phyloP scores from a whole-genome alignment of 1,284 basidiomycete species.

The Violaceomyces palustris region DNA sequence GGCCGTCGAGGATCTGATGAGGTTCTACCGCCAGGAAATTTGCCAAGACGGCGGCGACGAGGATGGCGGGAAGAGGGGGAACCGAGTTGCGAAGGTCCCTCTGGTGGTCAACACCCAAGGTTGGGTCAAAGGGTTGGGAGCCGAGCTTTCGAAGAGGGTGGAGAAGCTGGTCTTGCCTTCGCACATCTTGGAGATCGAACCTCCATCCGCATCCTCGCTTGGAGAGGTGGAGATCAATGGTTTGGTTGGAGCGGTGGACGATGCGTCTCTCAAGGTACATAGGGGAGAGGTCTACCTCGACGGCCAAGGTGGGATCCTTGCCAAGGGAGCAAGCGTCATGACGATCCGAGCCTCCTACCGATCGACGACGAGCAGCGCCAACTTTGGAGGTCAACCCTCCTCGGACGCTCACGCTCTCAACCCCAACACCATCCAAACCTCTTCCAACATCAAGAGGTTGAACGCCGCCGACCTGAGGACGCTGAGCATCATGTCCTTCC shows the following conservation, averaged over 20 bases:
- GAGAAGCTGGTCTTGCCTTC: slow-evolving; percentile 66
- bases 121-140: slow-evolving; percentile 90
- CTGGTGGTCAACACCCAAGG: slow-evolving; percentile 94
- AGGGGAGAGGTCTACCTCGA: slow-evolving; percentile 17
- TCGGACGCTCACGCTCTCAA: too few species aligned
- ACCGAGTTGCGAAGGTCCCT: too few species aligned
- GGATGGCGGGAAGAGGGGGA: background rate
- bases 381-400: too few species aligned
- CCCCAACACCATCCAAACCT: slow-evolving; percentile 13
- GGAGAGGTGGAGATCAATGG: too few species aligned
- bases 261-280: too few species aligned
- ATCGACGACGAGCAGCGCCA: background rate
- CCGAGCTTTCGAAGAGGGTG: slow-evolving; percentile 69
- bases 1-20: slow-evolving; percentile 65
- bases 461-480: slow-evolving; percentile 31
- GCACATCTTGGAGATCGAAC: slow-evolving; percentile 60
- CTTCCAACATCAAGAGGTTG: slow-evolving; percentile 10
- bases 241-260: slow-evolving; percentile 2
- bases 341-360: slow-evolving; percentile 2
- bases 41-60: slow-evolving; percentile 5
- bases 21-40: slow-evolving; percentile 56
- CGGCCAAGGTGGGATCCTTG: slow-evolving; percentile 16
- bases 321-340: slow-evolving; percentile 10
- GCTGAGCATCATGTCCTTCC: slow-evolving; percentile 26
- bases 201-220: too few species aligned